phyloP scores from a whole-genome alignment of 1,284 basidiomycete genomes.

The Cryptococcus wingfieldii region DNA sequence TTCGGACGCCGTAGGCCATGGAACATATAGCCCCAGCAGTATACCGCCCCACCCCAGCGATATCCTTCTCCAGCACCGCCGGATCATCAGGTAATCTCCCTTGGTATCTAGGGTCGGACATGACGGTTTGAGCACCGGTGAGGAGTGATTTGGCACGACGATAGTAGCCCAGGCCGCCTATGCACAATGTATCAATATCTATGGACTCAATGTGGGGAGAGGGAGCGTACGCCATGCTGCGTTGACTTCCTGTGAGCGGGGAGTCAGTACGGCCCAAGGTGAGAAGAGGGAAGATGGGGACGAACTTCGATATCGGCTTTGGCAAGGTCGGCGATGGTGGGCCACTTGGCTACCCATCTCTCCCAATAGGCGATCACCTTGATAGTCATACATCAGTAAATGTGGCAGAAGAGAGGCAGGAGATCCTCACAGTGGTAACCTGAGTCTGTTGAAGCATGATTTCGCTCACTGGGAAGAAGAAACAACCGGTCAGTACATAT shows the following conservation, averaged over 20 bases:
- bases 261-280: neutral
- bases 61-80: slow-evolving; percentile 71
- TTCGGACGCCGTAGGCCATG: slow-evolving; percentile 79
- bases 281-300: neutral
- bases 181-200: neutral
- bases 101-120: slow-evolving; percentile 56
- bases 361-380: slow-evolving; percentile 77
- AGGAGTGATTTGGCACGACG: slow-evolving; percentile 76
- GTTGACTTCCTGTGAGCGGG: slow-evolving; percentile 59
- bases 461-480: slow-evolving; percentile 70
- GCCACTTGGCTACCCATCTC: slow-evolving; percentile 78
- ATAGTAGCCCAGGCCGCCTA: slow-evolving; percentile 76
- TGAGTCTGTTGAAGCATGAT: slow-evolving; percentile 98
- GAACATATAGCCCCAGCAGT: slow-evolving; percentile 80
- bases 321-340: slow-evolving; percentile 75
- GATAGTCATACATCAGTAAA: neutral
- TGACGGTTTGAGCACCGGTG: slow-evolving; percentile 69
- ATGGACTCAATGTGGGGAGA: neutral
- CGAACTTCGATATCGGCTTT: slow-evolving; percentile 61
- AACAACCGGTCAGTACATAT: neutral
- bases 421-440: slow-evolving; percentile 57
- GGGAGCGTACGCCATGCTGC: slow-evolving; percentile 62
- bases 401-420: neutral
- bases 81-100: slow-evolving; percentile 70
- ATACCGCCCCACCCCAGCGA: slow-evolving; percentile 88